Percentiles rank a stretch among this genome's conserved stretches.
These are phyloP conservation scores for Aphanomyces astaci DNA, from an alignment of 352 stramenopile genomes.

Conservation along the genomic window DNA sequence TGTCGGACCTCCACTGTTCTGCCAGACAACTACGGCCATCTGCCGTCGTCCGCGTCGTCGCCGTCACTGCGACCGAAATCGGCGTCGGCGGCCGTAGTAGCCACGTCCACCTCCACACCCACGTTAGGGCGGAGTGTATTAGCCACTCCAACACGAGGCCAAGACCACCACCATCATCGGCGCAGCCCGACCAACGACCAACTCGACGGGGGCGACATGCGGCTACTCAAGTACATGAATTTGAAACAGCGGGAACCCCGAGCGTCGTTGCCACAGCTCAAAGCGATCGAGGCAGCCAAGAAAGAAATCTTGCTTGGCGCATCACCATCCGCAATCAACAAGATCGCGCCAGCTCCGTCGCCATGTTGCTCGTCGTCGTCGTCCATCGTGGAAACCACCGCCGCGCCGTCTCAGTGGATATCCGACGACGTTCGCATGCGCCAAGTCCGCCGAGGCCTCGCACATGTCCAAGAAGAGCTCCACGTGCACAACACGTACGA, in stretches of 20 bases:
- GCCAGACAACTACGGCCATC: not conserved
- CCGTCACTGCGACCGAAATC: not conserved
- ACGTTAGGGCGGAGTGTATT: not conserved
- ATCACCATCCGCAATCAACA: not conserved
- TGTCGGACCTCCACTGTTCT: not conserved
- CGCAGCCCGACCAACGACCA: not conserved
- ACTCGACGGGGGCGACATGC: not conserved
- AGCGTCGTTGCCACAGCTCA: not conserved
- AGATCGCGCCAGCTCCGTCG: not conserved
- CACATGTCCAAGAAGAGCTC: constrained; percentile 1
- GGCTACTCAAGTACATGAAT: not conserved
- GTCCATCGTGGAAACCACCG: not conserved
- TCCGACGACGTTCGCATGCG: not conserved
- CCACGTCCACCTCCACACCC: not conserved
- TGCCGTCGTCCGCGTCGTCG: not conserved
- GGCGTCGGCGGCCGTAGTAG: not conserved
- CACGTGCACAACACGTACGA: constrained; percentile 4
- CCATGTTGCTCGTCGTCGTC: not conserved
- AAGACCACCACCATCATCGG: no score
- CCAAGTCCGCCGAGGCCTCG: constrained; percentile 6
- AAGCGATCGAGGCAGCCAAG: not conserved
- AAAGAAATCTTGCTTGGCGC: no score
- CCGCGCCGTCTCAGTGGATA: constrained; percentile 1
- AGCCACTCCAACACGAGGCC: not conserved
- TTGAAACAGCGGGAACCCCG: not conserved